phyloP scores from a whole-genome alignment of 805 yeast species.

The Clavispora fructus region DNA sequence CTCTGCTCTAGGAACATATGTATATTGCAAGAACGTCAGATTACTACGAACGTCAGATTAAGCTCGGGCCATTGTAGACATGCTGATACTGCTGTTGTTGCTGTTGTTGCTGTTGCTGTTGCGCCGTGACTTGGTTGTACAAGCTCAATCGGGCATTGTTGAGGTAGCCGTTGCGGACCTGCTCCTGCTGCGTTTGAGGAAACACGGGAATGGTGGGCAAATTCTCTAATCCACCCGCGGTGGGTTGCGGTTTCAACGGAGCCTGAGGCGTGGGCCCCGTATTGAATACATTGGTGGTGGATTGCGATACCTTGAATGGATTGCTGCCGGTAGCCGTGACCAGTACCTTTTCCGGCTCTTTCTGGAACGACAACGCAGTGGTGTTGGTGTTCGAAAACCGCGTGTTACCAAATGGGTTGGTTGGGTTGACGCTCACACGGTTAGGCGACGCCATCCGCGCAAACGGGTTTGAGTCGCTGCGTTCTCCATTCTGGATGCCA shows the following conservation, averaged over 20 bases:
- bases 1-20: constrained; percentile 3
- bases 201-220: constrained; percentile 64
- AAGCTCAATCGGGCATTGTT: constrained; percentile 31
- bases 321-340: constrained; percentile 51
- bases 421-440: constrained; percentile 15
- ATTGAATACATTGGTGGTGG: constrained; percentile 30
- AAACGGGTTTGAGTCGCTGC: neutral
- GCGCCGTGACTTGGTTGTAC: constrained; percentile 10
- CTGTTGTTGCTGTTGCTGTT: constrained; percentile 4
- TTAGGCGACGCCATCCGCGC: constrained; percentile 10
- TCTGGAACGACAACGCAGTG: constrained; percentile 12
- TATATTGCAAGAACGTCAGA: neutral
- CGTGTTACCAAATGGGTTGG: constrained; percentile 45
- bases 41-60: constrained; percentile 11
- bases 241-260: constrained; percentile 44
- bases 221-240: constrained; percentile 70
- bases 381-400: constrained; percentile 26
- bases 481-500: neutral
- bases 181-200: constrained; percentile 48
- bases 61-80: constrained; percentile 20
- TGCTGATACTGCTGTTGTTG: constrained; percentile 3
- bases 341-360: constrained; percentile 12
- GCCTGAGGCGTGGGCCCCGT: constrained; percentile 16
- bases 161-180: constrained; percentile 31
- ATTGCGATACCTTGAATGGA: constrained; percentile 49